Evolutionary conservation across 2,329 filamentous ascomycete genomes (phyloP).

Genomic region (Chrysoporthe austroafricana): DNA sequence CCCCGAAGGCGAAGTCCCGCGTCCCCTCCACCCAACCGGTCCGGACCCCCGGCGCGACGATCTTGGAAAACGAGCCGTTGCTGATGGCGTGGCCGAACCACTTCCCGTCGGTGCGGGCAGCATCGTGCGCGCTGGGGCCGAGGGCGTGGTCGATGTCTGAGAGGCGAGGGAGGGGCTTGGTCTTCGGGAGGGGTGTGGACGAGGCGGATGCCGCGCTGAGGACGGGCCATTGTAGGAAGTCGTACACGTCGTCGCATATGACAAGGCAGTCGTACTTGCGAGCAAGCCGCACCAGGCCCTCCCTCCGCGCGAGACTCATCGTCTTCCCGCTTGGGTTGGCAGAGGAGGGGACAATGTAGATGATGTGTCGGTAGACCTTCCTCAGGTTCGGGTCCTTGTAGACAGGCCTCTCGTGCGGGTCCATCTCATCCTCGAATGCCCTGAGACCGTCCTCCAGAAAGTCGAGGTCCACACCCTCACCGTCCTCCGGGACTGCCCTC

Average conservation of each 20-base stretch:
- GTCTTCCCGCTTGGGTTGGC: slow-evolving; percentile 86
- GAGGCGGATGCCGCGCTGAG: slow-evolving; percentile 22
- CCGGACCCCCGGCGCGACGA: slow-evolving; percentile 77
- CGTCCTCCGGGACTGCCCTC: slow-evolving; percentile 74
- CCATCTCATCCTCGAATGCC: slow-evolving; percentile 34
- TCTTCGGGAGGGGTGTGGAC: slow-evolving; percentile 42
- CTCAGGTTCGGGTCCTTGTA: slow-evolving; percentile 60
- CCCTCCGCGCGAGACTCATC: slow-evolving; percentile 71
- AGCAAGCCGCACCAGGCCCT: slow-evolving; percentile 74
- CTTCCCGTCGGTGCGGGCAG: slow-evolving; percentile 43
- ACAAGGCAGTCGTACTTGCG: slow-evolving; percentile 81
- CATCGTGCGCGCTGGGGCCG: slow-evolving; percentile 48
- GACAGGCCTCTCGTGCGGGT: slow-evolving; percentile 25
- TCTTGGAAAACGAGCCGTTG: slow-evolving; percentile 91
- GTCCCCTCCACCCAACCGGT: slow-evolving; percentile 88
- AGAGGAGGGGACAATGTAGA: slow-evolving; percentile 88
- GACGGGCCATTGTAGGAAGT: slow-evolving; percentile 80
- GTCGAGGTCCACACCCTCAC: slow-evolving; percentile 73
- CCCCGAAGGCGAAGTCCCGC: slow-evolving; percentile 53
- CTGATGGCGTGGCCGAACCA: slow-evolving; percentile 79
- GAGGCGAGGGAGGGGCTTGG: slow-evolving; percentile 68
- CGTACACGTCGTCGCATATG: slow-evolving; percentile 91
- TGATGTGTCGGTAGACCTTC: slow-evolving; percentile 83
- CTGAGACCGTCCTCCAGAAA: slow-evolving; percentile 56
- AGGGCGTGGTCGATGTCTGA: slow-evolving; percentile 77